Evolutionary conservation across 192 early-diverging fungal species (phyloP), one percentile per base, ranked within the genome.

Genomic region (Coemansia sp.): DNA sequence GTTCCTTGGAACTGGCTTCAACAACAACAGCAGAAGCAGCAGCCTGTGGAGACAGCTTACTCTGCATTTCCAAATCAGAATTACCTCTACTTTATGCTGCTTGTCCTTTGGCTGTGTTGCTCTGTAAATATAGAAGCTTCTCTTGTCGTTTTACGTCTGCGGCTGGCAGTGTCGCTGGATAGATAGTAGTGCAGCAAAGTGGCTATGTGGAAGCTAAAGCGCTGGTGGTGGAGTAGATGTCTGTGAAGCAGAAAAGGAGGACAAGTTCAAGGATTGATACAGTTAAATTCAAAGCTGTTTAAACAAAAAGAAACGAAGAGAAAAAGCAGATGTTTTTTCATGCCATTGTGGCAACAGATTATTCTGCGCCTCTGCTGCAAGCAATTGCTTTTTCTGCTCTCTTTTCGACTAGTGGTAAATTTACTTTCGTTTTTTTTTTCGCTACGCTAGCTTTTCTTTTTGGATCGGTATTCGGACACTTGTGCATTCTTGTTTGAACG

Each of bases 1-100:
- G 57, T 18, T 34, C 57, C 18, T 59, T 26, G 34, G 57, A 36
- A 8, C 57, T 33, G 0, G 15, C 57, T 36, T 33, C 57, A 18
- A 59, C 16, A 12, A 8, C 39, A 41, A 6, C 39, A 12, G 9
- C 39, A 41, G 10, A 5, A 39, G 39, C 39, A 35, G 57, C 57
- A 18, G 57, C 33, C 35, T 59, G 33, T 18, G 57, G 57, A 18
- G 57, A 18, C 14, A 38, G 57, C 38, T 38, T 34, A 16, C 57
- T 59, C 35, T 59, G 57, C 57, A 59, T 59, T 38, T 59, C 34
- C 57, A 38, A 38, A 11, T 33, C 51, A 26, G 23, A 10, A 21
- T 26, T 53, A 9, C 11, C 51, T 53, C 9, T 21, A 7, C 10
- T 53, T 8, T 53, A 26, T 53, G 14, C 10, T 53, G 15, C 23